Evolutionary conservation across 331 rosid genomes (phyloP), one percentile per base, ranked within the genome.

Genomic region (Saraca asoca): DNA sequence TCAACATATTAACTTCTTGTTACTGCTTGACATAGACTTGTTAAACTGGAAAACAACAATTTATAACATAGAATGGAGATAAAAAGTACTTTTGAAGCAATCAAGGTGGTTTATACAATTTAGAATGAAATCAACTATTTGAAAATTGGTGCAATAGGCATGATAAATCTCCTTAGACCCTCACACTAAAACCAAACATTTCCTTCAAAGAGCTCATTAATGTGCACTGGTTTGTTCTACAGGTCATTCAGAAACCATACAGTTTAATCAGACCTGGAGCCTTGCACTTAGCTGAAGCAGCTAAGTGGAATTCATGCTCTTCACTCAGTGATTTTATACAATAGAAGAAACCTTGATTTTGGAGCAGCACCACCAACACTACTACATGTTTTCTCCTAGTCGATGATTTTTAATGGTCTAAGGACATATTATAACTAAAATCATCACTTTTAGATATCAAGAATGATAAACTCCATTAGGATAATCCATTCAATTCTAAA

Each of bases 1-100:
- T 65, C 64, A 72, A 61, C 54, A 48, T 37, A 34, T 51, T 39
- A 70, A 19, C 11, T 31, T 49, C 71, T 7, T 57, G 65, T 49
- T 33, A 80, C 51, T 20, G 63, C 58, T 62, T 20, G 31, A 61
- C 45, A 60, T 59, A 46, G 41, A 55, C 29, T 58, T 20, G 37
- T 65, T 43, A 57, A 49, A 20, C 61, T 19, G n/a, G 29, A 17
- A 74, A n/a, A n/a, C n/a, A 69, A 51, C 41, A 62, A 46, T 43
- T n/a, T 14, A 49, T 57, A 18, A 46, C 61, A 44, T 13, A 54
- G 62, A 49, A 70, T 14, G 52, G 11, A 59, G 46, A 51, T 4
- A 20, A 5, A 43, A 24, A 13, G 44, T 33, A 17, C 58, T 41
- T 13, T 11, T 6, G 17, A 31, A 51, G 49, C 39, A 9, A 9